These are phyloP conservation scores for Graphilbum fragrans DNA, from an alignment of 2,329 filamentous ascomycete species.

Conservation along the genomic window DNA sequence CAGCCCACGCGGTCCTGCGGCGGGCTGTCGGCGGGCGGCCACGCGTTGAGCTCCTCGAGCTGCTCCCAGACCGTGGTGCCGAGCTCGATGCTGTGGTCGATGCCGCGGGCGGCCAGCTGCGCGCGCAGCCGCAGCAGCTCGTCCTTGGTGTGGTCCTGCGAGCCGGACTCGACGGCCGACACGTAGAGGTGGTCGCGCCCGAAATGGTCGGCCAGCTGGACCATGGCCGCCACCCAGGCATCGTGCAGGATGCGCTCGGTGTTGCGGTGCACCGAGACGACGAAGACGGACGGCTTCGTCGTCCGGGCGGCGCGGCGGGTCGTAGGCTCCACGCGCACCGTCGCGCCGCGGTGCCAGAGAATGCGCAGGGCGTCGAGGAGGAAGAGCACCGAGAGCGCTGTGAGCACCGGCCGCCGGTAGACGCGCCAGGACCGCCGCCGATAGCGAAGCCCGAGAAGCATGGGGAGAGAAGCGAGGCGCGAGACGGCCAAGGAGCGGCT, in stretches of 20 bases:
- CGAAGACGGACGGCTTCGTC: constrained; percentile 37
- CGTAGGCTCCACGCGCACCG: constrained; percentile 4
- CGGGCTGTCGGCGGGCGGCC: constrained; percentile 16
- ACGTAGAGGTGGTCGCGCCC: constrained; percentile 53
- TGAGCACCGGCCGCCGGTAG: constrained; percentile 20
- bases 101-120: constrained; percentile 34
- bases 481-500: background rate
- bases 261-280: constrained; percentile 58
- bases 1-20: constrained; percentile 38
- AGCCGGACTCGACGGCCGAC: constrained; percentile 55
- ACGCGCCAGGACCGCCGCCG: constrained; percentile 17
- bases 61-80: constrained; percentile 43
- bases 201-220: constrained; percentile 41
- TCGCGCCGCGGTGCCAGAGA: constrained; percentile 7
- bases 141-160: constrained; percentile 53
- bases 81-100: constrained; percentile 42
- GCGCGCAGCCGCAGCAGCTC: constrained; percentile 44
- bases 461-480: constrained; percentile 7
- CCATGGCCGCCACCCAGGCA: constrained; percentile 47
- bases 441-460: constrained; percentile 22
- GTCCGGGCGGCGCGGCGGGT: background rate
- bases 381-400: constrained; percentile 19
- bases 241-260: constrained; percentile 45
- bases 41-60: constrained; percentile 37
- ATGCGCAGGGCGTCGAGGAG: constrained; percentile 17